Percentiles rank a stretch among this genome's conserved stretches.
Conservation (phyloP, 345 rosid species). For the Hibiscus tridactylites region DNA sequence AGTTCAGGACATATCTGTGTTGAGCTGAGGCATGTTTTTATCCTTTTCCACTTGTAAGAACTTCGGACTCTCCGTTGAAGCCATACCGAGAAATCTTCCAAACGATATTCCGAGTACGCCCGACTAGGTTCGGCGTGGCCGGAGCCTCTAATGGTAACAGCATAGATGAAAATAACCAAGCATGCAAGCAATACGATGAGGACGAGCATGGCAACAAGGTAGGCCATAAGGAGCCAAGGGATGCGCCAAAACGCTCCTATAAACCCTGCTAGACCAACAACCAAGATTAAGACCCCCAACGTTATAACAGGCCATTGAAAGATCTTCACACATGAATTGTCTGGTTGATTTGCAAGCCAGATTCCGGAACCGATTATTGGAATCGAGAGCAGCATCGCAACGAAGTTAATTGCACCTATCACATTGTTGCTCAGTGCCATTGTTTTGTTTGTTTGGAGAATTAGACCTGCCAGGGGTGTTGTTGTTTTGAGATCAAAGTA, state of each 20-base stretch:
- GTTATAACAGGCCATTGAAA: conserved; percentile 90
- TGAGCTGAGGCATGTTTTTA: conserved; percentile 59
- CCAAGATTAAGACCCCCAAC: conserved; percentile 64
- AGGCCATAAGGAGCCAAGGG: conserved; percentile 62
- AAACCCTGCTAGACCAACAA: conserved; percentile 66
- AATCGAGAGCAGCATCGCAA: conserved; percentile 72
- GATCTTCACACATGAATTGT: conserved; percentile 73
- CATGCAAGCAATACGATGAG: conserved; percentile 56
- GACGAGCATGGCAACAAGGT: conserved; percentile 67
- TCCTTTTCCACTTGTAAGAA: conserved; percentile 79
- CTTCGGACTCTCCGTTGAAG: conserved; percentile 65
- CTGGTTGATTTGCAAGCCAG: conserved; percentile 74
- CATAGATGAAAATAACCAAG: conserved; percentile 63
- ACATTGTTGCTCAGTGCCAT: conserved; percentile 94
- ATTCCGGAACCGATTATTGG: conserved; percentile 87
- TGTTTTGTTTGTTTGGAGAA: background rate
- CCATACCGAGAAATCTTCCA: conserved; percentile 75
- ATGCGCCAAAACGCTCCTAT: conserved; percentile 87
- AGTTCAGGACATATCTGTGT: conserved; percentile 56
- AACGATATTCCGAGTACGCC: conserved; percentile 68
- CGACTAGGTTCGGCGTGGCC: conserved; percentile 73
- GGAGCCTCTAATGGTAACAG: conserved; percentile 72
- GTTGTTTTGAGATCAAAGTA: conserved; percentile 1
- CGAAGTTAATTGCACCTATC: conserved; percentile 83
- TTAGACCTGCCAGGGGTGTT: background rate